These are phyloP conservation scores for Spathaspora sp. DNA, from an alignment of 1,139 yeast genomes.

Conservation along the genomic window DNA sequence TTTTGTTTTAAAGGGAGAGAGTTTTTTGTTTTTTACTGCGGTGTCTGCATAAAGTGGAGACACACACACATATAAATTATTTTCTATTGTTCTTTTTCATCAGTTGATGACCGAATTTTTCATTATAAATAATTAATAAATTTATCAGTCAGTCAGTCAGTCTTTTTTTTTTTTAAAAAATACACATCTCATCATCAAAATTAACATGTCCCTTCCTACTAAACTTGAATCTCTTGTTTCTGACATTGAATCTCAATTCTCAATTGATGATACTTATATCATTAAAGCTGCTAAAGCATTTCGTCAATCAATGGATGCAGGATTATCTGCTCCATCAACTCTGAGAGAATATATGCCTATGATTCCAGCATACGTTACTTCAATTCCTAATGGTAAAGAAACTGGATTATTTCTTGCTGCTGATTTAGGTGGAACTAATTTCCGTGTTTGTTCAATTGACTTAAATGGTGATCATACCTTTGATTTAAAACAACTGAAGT, in stretches of 20 bases:
- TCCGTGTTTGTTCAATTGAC: slow-evolving; percentile 82
- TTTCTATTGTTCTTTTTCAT: not conserved
- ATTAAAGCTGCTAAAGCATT: slow-evolving; percentile 64
- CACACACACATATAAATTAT: not conserved
- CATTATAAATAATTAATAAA: not conserved
- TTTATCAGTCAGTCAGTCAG: no score
- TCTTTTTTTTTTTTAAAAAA: no score
- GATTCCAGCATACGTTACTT: slow-evolving; percentile 85
- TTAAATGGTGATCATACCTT: slow-evolving; percentile 82
- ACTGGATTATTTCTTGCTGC: slow-evolving; percentile 77
- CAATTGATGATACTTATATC: slow-evolving; percentile 51
- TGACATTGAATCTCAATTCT: slow-evolving; percentile 54
- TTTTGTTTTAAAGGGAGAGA: no score
- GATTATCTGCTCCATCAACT: slow-evolving; percentile 44
- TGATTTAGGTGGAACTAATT: slow-evolving; percentile 86
- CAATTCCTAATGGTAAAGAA: slow-evolving; percentile 80
- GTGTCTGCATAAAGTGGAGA: not conserved
- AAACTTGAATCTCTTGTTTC: slow-evolving; percentile 37
- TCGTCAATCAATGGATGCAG: slow-evolving; percentile 59
- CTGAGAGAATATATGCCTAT: slow-evolving; percentile 64
- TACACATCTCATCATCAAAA: not conserved
- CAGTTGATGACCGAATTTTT: not conserved
- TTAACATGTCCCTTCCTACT: slow-evolving; percentile 10
- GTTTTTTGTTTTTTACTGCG: no score
- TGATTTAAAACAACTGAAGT: slow-evolving; percentile 67